These are phyloP conservation scores for Scenedesmus sp. DNA, from an alignment of 163 green algal species.

Conservation along the genomic window DNA sequence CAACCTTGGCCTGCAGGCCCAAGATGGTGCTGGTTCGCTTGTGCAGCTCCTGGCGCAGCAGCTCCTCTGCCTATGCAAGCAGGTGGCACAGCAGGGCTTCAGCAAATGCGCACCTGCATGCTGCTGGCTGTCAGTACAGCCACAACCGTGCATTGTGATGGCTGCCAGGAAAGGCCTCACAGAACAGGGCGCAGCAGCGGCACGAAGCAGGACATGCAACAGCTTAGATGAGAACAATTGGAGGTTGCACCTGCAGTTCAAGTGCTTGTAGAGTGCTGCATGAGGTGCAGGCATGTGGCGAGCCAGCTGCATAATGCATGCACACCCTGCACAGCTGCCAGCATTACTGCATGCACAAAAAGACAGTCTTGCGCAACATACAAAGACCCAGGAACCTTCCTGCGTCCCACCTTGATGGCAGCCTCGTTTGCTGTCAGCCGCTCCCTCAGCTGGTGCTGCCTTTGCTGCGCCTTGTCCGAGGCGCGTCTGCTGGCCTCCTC, in stretches of 20 bases:
- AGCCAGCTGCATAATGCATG: neutral
- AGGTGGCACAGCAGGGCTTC: neutral
- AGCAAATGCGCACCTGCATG: no score
- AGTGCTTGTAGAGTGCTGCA: neutral
- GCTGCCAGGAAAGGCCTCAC: no score
- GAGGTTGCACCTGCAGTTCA: neutral
- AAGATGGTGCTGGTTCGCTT: conserved; percentile 33
- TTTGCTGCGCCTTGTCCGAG: neutral
- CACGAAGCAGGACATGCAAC: no score
- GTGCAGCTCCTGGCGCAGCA: conserved; percentile 21
- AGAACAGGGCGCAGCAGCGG: neutral
- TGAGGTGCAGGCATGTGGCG: no score
- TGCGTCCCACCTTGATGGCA: conserved; percentile 15
- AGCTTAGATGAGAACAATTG: no score
- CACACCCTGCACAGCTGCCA: neutral
- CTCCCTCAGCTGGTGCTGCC: conserved; percentile 30
- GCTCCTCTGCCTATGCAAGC: neutral
- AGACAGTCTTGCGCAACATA: neutral
- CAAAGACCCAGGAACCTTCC: neutral
- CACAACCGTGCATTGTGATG: neutral
- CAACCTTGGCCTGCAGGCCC: conserved; percentile 9
- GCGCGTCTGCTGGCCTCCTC: conserved; percentile 8
- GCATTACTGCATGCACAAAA: neutral
- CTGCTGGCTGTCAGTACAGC: neutral
- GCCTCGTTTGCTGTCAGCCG: neutral